These are phyloP conservation scores for Arachis stenosperma DNA, from an alignment of 306 rosid genomes.

Conservation along the genomic window DNA sequence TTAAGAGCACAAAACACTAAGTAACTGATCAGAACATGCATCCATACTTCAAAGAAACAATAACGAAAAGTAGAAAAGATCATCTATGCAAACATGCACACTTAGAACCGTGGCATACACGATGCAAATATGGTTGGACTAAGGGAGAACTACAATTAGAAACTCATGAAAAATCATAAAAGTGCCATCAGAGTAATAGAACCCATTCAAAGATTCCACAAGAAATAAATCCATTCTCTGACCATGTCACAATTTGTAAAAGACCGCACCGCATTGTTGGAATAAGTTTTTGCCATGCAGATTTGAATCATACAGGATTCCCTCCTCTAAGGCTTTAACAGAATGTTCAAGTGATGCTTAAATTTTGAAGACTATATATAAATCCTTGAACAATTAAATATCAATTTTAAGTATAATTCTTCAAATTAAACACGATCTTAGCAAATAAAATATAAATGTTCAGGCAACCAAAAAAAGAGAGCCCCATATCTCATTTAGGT, in stretches of 20 bases:
- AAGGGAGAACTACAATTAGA: neutral
- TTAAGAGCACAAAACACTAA: conserved; percentile 30
- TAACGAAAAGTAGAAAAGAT: neutral
- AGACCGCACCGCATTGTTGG: neutral
- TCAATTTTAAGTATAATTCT: too few species aligned
- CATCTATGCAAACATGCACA: neutral
- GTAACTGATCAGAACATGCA: conserved; percentile 13
- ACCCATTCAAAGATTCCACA: conserved; percentile 28
- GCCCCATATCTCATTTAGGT: neutral
- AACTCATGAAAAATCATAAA: conserved; percentile 2
- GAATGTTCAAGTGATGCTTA: too few species aligned
- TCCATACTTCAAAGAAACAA: conserved; percentile 10
- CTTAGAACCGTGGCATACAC: neutral
- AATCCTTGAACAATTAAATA: too few species aligned
- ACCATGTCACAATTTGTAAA: conserved; percentile 15
- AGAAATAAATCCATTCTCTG: conserved; percentile 4
- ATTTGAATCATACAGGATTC: too few species aligned
- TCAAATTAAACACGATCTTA: neutral
- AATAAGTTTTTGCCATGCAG: neutral
- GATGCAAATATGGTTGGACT: neutral
- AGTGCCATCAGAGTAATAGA: conserved; percentile 2
- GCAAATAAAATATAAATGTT: neutral
- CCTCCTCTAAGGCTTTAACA: too few species aligned
- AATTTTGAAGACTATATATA: too few species aligned
- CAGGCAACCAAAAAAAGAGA: conserved; percentile 4